phyloP scores from a whole-genome alignment of 352 stramenopile species.

The Phytophthora meadii region DNA sequence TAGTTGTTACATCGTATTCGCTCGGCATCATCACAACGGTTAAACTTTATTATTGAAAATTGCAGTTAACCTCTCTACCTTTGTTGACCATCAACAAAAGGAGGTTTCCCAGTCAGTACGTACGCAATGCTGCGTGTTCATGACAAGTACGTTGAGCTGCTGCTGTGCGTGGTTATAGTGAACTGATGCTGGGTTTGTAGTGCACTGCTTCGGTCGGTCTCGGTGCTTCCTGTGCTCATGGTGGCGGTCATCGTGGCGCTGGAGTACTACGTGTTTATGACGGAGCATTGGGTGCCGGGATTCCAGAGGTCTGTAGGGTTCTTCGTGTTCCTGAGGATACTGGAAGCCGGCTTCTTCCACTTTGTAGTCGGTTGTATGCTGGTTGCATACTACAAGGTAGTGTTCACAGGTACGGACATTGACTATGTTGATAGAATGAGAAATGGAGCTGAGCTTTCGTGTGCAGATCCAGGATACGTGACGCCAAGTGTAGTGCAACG shows the following conservation, averaged over 20 bases:
- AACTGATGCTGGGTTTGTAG: slow-evolving; percentile 28
- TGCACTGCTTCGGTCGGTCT: slow-evolving; percentile 67
- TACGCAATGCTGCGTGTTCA: slow-evolving; percentile 72
- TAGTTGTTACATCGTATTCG: too few relatives aligned
- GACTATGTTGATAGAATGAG: background rate
- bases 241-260: slow-evolving; percentile 63
- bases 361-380: slow-evolving; percentile 54
- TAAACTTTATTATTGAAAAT: too few relatives aligned
- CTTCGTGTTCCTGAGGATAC: slow-evolving; percentile 29
- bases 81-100: too few relatives aligned
- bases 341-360: slow-evolving; percentile 68
- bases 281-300: slow-evolving; percentile 52
- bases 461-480: slow-evolving; percentile 82
- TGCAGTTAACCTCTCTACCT: too few relatives aligned
- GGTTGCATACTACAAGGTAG: slow-evolving; percentile 76
- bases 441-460: background rate
- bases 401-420: slow-evolving; percentile 63
- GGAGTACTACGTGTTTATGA: slow-evolving; percentile 78
- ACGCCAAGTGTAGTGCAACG: slow-evolving; percentile 65
- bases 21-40: too few relatives aligned
- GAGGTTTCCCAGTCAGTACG: too few relatives aligned
- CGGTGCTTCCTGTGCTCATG: slow-evolving; percentile 66
- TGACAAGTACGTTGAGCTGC: slow-evolving; percentile 54
- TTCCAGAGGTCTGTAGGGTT: slow-evolving; percentile 31
- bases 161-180: background rate